Evolutionary conservation across 2,329 filamentous ascomycete species (phyloP).

Genomic region (Botrytis squamosa): DNA sequence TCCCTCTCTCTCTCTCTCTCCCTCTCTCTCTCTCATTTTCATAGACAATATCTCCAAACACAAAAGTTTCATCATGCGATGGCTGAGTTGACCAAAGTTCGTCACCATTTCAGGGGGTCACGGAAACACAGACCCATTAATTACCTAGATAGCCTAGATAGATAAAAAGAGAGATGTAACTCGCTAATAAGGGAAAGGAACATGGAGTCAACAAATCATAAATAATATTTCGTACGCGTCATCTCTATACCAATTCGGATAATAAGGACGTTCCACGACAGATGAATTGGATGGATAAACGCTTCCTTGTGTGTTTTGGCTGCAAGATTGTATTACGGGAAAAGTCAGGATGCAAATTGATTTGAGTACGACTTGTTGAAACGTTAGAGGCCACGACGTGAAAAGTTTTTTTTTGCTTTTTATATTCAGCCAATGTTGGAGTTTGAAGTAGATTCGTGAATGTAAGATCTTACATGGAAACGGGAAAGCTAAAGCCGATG

Average conservation of each 20-base stretch:
- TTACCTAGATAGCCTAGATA: not conserved
- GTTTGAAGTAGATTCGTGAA: not conserved
- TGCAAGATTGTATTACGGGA: not conserved
- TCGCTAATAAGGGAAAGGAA: not conserved
- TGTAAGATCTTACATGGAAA: not conserved
- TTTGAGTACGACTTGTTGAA: not conserved
- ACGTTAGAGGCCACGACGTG: not conserved
- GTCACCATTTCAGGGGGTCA: not conserved
- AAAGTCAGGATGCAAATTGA: not conserved
- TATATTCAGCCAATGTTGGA: not conserved
- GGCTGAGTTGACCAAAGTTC: not conserved
- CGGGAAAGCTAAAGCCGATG: not conserved
- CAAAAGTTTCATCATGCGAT: not conserved
- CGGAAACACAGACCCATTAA: not conserved
- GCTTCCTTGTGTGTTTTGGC: not conserved
- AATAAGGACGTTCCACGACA: not conserved
- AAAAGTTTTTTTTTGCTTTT: not conserved
- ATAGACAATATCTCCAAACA: not conserved
- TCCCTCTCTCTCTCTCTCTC: not conserved
- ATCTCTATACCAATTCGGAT: not conserved
- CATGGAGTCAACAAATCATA: not conserved
- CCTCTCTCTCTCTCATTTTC: not conserved
- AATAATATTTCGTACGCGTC: constrained; percentile 7
- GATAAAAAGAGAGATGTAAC: not conserved
- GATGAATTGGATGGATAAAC: not conserved